Evolutionary conservation across 352 stramenopile genomes (phyloP), one percentile per base, ranked within the genome.

Genomic region (Plasmopara muralis): DNA sequence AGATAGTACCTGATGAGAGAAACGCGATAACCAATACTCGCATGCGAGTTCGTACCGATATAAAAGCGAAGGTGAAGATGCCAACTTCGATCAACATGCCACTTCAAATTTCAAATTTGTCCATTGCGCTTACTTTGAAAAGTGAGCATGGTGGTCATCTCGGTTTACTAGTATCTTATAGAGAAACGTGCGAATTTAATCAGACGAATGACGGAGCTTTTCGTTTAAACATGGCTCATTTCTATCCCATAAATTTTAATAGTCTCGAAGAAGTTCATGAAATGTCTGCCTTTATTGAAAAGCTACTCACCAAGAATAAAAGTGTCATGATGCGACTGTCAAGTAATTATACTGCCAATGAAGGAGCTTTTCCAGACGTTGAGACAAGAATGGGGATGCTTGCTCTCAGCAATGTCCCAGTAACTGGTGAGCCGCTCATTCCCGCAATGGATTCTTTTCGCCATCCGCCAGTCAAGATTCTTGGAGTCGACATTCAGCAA

Each of bases 351-450:
- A 47, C 51, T 33, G 31, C 53, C 4, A 60, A 68, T 33, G 48
- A 85, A 68, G 77, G 77, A 13, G 83, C 81, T 2, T 89, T 83
- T 38, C 83, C 83, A 6, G 66, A 75, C 37, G 76, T 89, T 9
- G 57, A 74, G 40, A 90, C 83, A 4, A 68, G 77, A 29, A 89
- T 93, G 77, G 83, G 82, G 0, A 79, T 84, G 64, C 62, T 93
- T 29, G 51, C 70, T 6, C 54, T 93, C 14, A 62, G 60, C 7
- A 66, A 77, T 16, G 80, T 93, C 30, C 82, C 82, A 1, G 70
- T 93, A 29, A 33, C 64, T 44, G 79, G 76, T 3, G 61, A 69
- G 12, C 70, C 79, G 3, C 42, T 68, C 18, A 68, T 93, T 29
- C 57, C 74, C 35, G 77, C 64, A 4, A 90, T 93, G 79, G 62